phyloP scores from a whole-genome alignment of 371 early-diverging fungal species.

The Circinella umbellata region DNA sequence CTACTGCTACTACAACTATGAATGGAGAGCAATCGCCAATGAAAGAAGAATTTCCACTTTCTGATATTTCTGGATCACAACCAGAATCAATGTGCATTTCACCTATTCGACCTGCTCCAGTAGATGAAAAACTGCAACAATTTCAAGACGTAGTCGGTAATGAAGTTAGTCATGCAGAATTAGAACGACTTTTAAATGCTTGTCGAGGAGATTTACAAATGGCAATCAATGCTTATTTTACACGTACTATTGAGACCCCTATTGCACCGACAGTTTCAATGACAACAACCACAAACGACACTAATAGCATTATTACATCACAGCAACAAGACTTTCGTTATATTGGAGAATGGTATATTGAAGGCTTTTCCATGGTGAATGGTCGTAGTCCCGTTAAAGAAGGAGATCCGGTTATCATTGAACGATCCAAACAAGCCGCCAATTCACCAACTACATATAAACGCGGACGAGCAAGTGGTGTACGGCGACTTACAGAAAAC shows the following conservation, averaged over 20 bases:
- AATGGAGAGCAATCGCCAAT: too few species aligned
- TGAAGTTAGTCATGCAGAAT: background rate
- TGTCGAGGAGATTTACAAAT: conserved; percentile 20
- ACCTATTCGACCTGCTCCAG: background rate
- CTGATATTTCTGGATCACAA: too few species aligned
- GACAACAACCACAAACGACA: background rate
- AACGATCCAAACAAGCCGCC: conserved; percentile 20
- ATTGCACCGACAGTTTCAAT: background rate
- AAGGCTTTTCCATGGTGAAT: conserved; percentile 44
- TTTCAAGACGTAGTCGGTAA: background rate
- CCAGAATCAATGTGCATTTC: conserved; percentile 6
- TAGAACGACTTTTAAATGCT: conserved; percentile 7
- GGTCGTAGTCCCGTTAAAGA: conserved; percentile 35
- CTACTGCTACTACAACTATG: too few species aligned
- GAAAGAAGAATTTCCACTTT: background rate
- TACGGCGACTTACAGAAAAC: conserved; percentile 34
- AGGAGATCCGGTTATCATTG: conserved; percentile 33
- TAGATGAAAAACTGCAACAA: background rate
- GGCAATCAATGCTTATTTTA: conserved; percentile 17
- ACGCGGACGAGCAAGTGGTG: conserved; percentile 6
- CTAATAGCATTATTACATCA: too few species aligned
- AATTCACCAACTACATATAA: background rate
- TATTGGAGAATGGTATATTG: conserved; percentile 2
- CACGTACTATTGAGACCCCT: background rate
- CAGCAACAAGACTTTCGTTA: background rate